These are phyloP conservation scores for Lactarius akahatsu DNA, from an alignment of 768 basidiomycete species.

Conservation along the genomic window DNA sequence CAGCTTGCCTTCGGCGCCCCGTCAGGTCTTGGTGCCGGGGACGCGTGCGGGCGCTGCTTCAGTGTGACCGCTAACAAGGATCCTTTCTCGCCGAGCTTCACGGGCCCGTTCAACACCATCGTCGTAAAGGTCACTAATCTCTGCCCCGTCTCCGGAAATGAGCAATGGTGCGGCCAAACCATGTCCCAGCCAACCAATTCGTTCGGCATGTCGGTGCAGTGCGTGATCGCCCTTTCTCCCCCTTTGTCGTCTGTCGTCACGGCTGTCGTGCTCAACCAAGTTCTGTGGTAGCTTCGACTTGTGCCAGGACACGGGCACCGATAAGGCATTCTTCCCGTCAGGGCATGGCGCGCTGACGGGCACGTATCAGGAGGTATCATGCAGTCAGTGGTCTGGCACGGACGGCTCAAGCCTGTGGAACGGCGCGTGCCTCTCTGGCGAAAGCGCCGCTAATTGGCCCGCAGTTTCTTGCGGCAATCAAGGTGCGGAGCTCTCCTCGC, in stretches of 20 bases:
- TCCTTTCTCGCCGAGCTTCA: slow-evolving; percentile 52
- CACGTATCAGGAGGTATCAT: slow-evolving; percentile 54
- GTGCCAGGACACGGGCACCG: slow-evolving; percentile 56
- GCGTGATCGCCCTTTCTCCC: slow-evolving; percentile 27
- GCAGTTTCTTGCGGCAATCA: slow-evolving; percentile 52
- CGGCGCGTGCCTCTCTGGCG: slow-evolving; percentile 52
- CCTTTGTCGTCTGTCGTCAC: background rate
- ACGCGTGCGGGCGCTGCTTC: slow-evolving; percentile 65
- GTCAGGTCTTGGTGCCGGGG: slow-evolving; percentile 52
- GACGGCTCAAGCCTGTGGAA: slow-evolving; percentile 47
- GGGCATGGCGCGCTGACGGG: slow-evolving; percentile 56
- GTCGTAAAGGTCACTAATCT: slow-evolving; percentile 51
- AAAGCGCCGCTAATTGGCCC: slow-evolving; percentile 53
- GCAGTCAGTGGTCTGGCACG: slow-evolving; percentile 55
- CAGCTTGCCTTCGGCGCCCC: slow-evolving; percentile 55
- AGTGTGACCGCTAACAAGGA: slow-evolving; percentile 50
- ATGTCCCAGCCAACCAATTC: slow-evolving; percentile 43
- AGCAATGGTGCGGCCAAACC: slow-evolving; percentile 57
- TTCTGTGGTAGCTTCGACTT: slow-evolving; percentile 52
- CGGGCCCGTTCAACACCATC: slow-evolving; percentile 53
- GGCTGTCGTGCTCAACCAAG: background rate
- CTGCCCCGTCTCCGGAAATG: slow-evolving; percentile 49
- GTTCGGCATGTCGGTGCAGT: slow-evolving; percentile 51
- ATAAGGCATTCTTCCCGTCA: slow-evolving; percentile 53
- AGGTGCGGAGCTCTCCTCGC: slow-evolving; percentile 37